phyloP scores from a whole-genome alignment of 495 filamentous ascomycete genomes.

The Aspergillus steynii region DNA sequence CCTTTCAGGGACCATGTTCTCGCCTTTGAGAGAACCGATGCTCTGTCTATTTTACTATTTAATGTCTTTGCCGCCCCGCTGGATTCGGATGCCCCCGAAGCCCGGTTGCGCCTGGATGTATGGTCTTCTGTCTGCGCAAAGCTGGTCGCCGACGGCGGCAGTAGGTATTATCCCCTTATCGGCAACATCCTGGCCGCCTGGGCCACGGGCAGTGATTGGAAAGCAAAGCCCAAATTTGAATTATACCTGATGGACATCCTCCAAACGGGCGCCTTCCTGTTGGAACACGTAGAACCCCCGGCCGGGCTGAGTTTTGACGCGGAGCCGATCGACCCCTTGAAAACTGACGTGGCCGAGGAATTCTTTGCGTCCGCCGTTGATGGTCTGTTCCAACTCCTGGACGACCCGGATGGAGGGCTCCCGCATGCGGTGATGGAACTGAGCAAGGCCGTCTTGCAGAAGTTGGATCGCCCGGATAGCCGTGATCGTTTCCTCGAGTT shows the following conservation, averaged over 20 bases:
- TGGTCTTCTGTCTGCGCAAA: constrained; percentile 89
- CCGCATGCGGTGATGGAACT: constrained; percentile 81
- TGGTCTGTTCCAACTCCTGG: constrained; percentile 81
- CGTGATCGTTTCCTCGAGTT: constrained; percentile 73
- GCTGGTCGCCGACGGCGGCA: constrained; percentile 51
- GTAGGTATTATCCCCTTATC: constrained; percentile 42
- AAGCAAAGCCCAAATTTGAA: constrained; percentile 83
- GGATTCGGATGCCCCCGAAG: constrained; percentile 78
- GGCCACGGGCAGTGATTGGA: constrained; percentile 85
- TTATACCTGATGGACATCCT: constrained; percentile 91
- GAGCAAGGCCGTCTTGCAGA: constrained; percentile 75
- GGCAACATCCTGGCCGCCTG: constrained; percentile 71
- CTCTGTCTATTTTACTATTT: constrained; percentile 81
- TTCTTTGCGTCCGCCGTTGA: constrained; percentile 85
- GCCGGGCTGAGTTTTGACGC: constrained; percentile 39
- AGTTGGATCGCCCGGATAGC: constrained; percentile 67
- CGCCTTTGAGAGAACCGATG: constrained; percentile 85
- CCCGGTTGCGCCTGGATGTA: constrained; percentile 73
- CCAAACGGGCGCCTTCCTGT: constrained; percentile 85
- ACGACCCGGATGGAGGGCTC: constrained; percentile 74
- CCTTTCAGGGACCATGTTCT: constrained; percentile 45
- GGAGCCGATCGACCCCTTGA: constrained; percentile 62
- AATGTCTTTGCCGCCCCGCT: constrained; percentile 71
- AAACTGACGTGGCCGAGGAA: constrained; percentile 79
- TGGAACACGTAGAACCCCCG: constrained; percentile 71